Evolutionary conservation across 1,139 yeast species (phyloP).

Genomic region (Saccharomyces hybrid): DNA sequence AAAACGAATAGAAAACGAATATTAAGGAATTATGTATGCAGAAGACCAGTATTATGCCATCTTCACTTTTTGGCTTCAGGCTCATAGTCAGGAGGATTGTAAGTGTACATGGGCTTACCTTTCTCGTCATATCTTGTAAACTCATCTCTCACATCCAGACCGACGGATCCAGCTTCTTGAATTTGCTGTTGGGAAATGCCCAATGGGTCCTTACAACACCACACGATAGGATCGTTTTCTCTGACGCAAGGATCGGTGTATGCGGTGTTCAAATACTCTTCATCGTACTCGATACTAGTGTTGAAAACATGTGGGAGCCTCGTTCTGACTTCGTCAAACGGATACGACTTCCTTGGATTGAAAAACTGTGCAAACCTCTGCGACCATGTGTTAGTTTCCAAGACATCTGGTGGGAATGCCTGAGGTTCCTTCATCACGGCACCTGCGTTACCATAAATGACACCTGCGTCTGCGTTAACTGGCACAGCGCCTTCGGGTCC

Average conservation of each 20-base stretch:
- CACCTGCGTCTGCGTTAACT: slow-evolving; percentile 22
- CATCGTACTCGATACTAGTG: slow-evolving; percentile 31
- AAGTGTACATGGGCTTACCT: slow-evolving; percentile 46
- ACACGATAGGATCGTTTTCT: slow-evolving; percentile 55
- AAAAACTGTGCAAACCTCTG: slow-evolving; percentile 31
- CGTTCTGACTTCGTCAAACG: slow-evolving; percentile 31
- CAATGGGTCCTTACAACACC: slow-evolving; percentile 65
- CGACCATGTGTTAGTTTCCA: slow-evolving; percentile 8
- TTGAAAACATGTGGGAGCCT: slow-evolving; percentile 34
- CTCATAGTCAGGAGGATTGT: slow-evolving; percentile 50
- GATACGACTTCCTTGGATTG: slow-evolving; percentile 32
- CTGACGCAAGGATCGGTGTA: slow-evolving; percentile 59
- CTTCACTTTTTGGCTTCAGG: slow-evolving; percentile 14
- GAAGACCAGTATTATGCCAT: background rate
- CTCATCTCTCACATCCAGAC: slow-evolving; percentile 50
- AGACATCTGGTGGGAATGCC: slow-evolving; percentile 23
- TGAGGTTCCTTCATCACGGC: slow-evolving; percentile 16
- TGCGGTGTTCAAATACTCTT: slow-evolving; percentile 38
- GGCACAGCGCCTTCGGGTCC: slow-evolving; percentile 13
- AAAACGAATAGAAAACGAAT: too few species aligned
- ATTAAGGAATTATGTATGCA: too few species aligned
- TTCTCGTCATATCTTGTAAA: slow-evolving; percentile 52
- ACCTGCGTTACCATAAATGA: slow-evolving; percentile 19
- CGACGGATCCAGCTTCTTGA: slow-evolving; percentile 45
- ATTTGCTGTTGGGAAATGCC: slow-evolving; percentile 60